Evolutionary conservation across 495 filamentous ascomycete species (phyloP).

Genomic region (Aspergillus mulundensis): DNA sequence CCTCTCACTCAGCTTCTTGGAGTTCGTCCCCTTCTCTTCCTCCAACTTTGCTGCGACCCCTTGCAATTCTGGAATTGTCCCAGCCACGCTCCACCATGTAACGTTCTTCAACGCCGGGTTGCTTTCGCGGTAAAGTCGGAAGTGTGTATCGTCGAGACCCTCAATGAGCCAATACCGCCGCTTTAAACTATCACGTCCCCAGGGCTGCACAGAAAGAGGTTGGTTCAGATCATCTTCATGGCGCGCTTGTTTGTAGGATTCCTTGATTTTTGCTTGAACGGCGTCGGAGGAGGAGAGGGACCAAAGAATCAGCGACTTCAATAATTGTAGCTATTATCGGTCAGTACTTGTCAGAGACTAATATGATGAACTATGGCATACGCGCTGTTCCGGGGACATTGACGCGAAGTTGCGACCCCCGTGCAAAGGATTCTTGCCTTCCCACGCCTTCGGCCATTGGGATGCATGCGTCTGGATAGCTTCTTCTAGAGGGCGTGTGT

Average conservation of each 20-base stretch:
- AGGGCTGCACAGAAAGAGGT: constrained; percentile 87
- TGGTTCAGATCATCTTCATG: constrained; percentile 93
- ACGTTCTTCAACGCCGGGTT: constrained; percentile 72
- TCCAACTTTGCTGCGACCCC: constrained; percentile 68
- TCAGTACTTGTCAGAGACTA: constrained; percentile 16
- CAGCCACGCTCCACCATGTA: constrained; percentile 90
- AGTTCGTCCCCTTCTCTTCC: constrained; percentile 73
- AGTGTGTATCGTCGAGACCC: constrained; percentile 88
- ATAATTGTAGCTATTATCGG: constrained; percentile 65
- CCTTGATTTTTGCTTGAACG: constrained; percentile 72
- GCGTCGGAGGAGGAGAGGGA: constrained; percentile 84
- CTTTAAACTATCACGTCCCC: constrained; percentile 88
- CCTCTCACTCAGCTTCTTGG: constrained; percentile 67
- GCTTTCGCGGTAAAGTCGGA: constrained; percentile 92
- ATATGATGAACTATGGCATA: constrained; percentile 43
- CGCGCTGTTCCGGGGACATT: constrained; percentile 75
- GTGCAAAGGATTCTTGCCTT: constrained; percentile 75
- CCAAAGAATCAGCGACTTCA: constrained; percentile 84
- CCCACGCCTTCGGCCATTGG: constrained; percentile 89
- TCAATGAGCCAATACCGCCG: constrained; percentile 91
- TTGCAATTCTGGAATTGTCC: constrained; percentile 81
- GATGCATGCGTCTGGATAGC: constrained; percentile 77
- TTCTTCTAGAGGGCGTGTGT: constrained; percentile 89
- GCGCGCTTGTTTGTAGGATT: constrained; percentile 83
- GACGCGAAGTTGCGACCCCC: constrained; percentile 72